phyloP scores from a whole-genome alignment of 73 alveolate species.

The Blepharisma japonicum region DNA sequence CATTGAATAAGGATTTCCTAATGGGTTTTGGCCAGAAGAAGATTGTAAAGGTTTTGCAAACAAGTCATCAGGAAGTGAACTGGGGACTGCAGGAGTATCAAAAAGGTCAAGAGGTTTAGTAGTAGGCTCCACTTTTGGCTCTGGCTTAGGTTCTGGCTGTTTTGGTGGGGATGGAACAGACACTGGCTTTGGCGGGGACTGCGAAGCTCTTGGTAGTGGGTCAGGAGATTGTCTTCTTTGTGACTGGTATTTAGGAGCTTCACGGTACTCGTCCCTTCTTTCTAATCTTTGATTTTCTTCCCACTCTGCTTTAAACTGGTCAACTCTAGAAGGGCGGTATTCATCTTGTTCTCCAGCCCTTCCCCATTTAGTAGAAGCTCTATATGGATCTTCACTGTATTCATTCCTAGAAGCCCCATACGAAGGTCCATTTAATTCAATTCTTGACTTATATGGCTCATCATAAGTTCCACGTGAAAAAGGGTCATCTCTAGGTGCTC shows the following conservation, averaged over 20 bases:
- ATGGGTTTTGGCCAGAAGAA: not conserved
- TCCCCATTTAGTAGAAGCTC: too few relatives aligned
- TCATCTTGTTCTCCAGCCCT: too few relatives aligned
- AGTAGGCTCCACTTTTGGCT: not conserved
- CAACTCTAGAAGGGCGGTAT: too few relatives aligned
- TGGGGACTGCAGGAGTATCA: not conserved
- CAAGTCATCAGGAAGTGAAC: conserved; percentile 8
- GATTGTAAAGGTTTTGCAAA: conserved; percentile 12
- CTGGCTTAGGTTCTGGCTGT: not conserved
- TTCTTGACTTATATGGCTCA: not conserved
- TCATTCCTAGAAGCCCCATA: too few relatives aligned
- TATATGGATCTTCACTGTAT: too few relatives aligned
- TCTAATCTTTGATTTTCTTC: too few relatives aligned
- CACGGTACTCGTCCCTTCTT: not conserved
- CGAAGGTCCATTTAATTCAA: too few relatives aligned
- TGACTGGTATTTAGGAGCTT: not conserved
- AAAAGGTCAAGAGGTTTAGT: conserved; percentile 22
- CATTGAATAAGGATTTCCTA: not conserved
- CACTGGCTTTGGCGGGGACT: not conserved
- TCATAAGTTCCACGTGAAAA: not conserved
- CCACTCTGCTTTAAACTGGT: too few relatives aligned
- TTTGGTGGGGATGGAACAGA: not conserved
- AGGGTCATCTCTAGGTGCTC: not conserved
- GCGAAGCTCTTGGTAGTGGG: not conserved
- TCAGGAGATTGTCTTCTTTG: conserved; percentile 4